Evolutionary conservation across 805 yeast species (phyloP).

Genomic region (Kregervanrija fluxuum): DNA sequence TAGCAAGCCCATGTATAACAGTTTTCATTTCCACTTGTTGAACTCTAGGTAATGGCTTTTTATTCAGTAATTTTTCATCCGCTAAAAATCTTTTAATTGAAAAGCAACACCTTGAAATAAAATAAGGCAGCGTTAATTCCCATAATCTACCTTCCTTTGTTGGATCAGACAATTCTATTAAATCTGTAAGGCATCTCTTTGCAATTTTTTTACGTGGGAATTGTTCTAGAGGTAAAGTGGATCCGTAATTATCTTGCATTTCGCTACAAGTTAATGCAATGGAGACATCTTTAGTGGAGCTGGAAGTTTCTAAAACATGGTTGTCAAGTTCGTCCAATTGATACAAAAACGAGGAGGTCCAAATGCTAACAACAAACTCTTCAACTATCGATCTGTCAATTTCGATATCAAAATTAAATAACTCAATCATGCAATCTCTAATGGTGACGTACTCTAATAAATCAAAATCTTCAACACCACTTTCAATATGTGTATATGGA

Average conservation of each 20-base stretch:
- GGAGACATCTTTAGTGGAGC: conserved; percentile 29
- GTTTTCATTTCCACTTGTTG: conserved; percentile 56
- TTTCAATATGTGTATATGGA: conserved; percentile 4
- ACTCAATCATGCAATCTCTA: conserved; percentile 25
- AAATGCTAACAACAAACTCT: conserved; percentile 41
- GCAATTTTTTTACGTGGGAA: conserved; percentile 43
- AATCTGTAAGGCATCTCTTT: conserved; percentile 47
- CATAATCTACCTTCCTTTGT: conserved; percentile 16
- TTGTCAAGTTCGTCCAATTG: conserved; percentile 49
- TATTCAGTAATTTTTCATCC: conserved; percentile 51
- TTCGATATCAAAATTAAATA: conserved; percentile 22
- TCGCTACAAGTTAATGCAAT: conserved; percentile 32
- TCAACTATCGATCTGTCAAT: conserved; percentile 27
- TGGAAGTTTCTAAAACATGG: conserved; percentile 14
- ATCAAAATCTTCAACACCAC: conserved; percentile 8
- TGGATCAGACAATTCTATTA: conserved; percentile 34
- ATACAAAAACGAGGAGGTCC: conserved; percentile 54
- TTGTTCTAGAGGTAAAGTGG: conserved; percentile 44
- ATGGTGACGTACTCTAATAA: conserved; percentile 23
- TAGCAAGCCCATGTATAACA: conserved; percentile 36
- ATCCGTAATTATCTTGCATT: conserved; percentile 50
- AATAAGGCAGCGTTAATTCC: conserved; percentile 34
- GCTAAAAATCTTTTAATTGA: conserved; percentile 57
- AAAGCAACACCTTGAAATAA: conserved; percentile 52
- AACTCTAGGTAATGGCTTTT: conserved; percentile 58